Percentiles rank a stretch among this genome's conserved stretches.
phyloP scores from a whole-genome alignment of 495 filamentous ascomycete genomes.

The Terfezia boudieri region DNA sequence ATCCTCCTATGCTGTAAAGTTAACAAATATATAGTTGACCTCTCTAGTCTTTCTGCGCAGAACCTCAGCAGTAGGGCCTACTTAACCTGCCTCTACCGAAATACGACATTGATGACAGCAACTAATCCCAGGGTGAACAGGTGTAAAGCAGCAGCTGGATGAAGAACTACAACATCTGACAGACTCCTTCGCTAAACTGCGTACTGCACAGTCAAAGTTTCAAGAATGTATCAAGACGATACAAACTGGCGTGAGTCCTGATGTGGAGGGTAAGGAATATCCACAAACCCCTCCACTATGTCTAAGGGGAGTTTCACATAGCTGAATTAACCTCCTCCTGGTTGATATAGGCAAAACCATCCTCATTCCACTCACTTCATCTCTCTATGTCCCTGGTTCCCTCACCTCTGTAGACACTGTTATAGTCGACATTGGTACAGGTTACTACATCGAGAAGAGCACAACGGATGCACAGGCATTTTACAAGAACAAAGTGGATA shows the following conservation, averaged over 20 bases:
- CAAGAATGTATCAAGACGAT: constrained; percentile 64
- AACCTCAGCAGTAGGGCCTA: constrained; percentile 8
- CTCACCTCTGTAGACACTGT: constrained; percentile 58
- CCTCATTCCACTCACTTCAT: constrained; percentile 76
- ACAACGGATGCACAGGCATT: constrained; percentile 58
- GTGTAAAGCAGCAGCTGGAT: constrained; percentile 83
- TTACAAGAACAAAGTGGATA: constrained; percentile 66
- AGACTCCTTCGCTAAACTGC: constrained; percentile 65
- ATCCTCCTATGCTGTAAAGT: too few species aligned
- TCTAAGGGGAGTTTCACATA: too few species aligned
- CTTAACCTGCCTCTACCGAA: constrained; percentile 8
- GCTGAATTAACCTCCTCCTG: not conserved
- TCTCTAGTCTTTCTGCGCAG: constrained; percentile 32
- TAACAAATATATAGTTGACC: constrained; percentile 30
- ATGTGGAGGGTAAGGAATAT: not conserved
- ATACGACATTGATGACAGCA: constrained; percentile 25
- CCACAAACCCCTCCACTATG: constrained; percentile 1
- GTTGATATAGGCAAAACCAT: constrained; percentile 34
- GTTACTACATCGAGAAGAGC: constrained; percentile 90
- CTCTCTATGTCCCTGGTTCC: constrained; percentile 73
- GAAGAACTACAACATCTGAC: constrained; percentile 87
- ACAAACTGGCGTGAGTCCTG: constrained; percentile 30
- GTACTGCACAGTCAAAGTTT: constrained; percentile 76
- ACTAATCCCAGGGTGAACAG: constrained; percentile 8
- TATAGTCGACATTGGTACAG: constrained; percentile 86